Percentiles rank a stretch among this genome's conserved stretches.
Conservation (phyloP, 2,329 filamentous ascomycete species). For the Penicillium aurantiogriseum region DNA sequence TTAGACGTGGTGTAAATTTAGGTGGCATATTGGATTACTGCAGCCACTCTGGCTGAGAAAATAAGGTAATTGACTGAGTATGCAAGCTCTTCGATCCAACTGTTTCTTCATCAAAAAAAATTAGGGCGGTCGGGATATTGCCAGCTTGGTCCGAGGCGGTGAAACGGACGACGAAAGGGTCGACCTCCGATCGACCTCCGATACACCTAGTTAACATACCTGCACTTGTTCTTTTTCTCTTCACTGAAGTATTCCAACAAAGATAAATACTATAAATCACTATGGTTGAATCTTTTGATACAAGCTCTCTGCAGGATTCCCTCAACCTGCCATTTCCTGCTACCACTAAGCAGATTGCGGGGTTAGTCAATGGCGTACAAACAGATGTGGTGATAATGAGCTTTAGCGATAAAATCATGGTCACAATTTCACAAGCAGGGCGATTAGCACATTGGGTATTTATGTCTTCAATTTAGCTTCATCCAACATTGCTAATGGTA, state of each 20-base stretch:
- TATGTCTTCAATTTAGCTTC: conserved; percentile 2
- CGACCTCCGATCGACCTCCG: conserved; percentile 2
- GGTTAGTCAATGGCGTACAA: conserved; percentile 62
- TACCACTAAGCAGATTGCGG: conserved; percentile 57
- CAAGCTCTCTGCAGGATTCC: conserved; percentile 41
- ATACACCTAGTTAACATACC: background rate
- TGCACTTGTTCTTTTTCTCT: background rate
- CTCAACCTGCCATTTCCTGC: conserved; percentile 65
- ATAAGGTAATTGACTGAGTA: conserved; percentile 6
- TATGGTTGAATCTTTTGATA: conserved; percentile 30
- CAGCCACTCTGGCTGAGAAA: conserved; percentile 15
- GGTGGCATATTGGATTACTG: conserved; percentile 34
- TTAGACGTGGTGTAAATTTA: conserved; percentile 55
- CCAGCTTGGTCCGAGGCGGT: conserved; percentile 15
- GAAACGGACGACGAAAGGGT: background rate
- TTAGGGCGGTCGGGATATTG: conserved; percentile 23
- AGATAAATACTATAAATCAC: background rate
- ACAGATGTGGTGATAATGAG: conserved; percentile 72
- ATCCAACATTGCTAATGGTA: conserved; percentile 9
- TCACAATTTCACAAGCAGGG: conserved; percentile 85
- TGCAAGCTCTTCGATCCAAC: conserved; percentile 4
- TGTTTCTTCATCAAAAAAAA: conserved; percentile 20
- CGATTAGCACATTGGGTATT: conserved; percentile 87
- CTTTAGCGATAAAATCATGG: conserved; percentile 86
- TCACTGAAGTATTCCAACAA: background rate